Conservation (phyloP, 139 green algal species). For the Pedinophyceae sp. region DNA sequence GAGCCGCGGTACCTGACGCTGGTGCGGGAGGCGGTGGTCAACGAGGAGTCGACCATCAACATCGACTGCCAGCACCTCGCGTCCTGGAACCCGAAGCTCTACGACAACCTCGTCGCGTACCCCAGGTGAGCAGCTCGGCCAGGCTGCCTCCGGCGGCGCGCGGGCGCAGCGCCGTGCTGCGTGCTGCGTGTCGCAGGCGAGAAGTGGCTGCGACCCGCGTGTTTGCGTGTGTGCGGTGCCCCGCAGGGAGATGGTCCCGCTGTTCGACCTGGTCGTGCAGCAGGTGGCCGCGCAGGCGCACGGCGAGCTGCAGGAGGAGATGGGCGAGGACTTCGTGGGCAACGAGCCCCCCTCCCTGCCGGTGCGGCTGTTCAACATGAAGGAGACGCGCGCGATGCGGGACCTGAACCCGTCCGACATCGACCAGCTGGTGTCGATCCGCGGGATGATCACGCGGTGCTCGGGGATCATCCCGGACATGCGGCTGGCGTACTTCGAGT, state of each 20-base stretch:
- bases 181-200: no score
- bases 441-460: slow-evolving; percentile 88
- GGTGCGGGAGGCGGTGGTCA: slow-evolving; percentile 9
- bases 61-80: slow-evolving; percentile 69
- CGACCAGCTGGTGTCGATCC: slow-evolving; percentile 73
- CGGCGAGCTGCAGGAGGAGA: not conserved
- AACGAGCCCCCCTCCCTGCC: slow-evolving; percentile 21
- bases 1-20: not conserved
- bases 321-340: not conserved
- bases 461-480: slow-evolving; percentile 85
- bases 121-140: slow-evolving; percentile 34
- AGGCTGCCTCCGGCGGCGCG: not conserved
- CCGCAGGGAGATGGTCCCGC: slow-evolving; percentile 31
- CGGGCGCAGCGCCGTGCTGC: no score
- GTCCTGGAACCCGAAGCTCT: slow-evolving; percentile 46
- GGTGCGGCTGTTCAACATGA: slow-evolving; percentile 79
- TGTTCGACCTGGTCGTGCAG: slow-evolving; percentile 18
- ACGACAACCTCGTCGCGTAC: slow-evolving; percentile 63
- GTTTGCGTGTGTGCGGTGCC: not conserved
- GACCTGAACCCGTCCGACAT: slow-evolving; percentile 92
- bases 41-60: slow-evolving; percentile 42
- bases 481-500: slow-evolving; percentile 31
- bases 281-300: slow-evolving; percentile 15
- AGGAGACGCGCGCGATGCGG: slow-evolving; percentile 55
- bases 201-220: not conserved